phyloP scores from a whole-genome alignment of 208 protist species.

The Vickermania ingenoplastis region DNA sequence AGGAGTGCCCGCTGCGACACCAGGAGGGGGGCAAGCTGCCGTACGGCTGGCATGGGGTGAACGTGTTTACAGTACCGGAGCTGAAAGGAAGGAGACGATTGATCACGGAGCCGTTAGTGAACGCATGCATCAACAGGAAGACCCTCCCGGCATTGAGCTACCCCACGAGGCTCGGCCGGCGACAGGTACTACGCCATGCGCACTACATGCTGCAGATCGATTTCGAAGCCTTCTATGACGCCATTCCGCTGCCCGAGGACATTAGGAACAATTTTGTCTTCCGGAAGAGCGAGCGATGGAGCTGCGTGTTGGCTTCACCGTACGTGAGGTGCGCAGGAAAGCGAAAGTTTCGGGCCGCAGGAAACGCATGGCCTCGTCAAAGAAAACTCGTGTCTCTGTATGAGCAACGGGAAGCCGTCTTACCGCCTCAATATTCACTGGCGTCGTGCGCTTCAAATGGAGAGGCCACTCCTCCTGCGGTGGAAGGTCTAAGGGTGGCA shows the following conservation, averaged over 20 bases:
- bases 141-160: not conserved
- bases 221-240: constrained; percentile 3
- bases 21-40: not conserved
- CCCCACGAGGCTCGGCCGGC: not conserved
- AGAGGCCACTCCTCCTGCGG: no score
- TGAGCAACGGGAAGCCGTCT: no score
- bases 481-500: no score
- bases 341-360: no score
- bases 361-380: no score
- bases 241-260: not conserved
- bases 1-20: not conserved
- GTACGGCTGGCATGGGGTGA: not conserved
- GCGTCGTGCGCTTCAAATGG: no score
- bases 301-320: not conserved
- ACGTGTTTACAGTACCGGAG: constrained; percentile 1
- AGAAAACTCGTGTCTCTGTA: no score
- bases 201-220: constrained; percentile 4
- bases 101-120: not conserved
- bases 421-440: no score
- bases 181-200: not conserved
- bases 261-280: constrained; percentile 2
- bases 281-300: not conserved
- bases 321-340: not conserved
- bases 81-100: not conserved
- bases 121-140: not conserved